Evolutionary conservation across 805 yeast genomes (phyloP), one percentile per base, ranked within the genome.

Genomic region (Lipomyces orientalis): DNA sequence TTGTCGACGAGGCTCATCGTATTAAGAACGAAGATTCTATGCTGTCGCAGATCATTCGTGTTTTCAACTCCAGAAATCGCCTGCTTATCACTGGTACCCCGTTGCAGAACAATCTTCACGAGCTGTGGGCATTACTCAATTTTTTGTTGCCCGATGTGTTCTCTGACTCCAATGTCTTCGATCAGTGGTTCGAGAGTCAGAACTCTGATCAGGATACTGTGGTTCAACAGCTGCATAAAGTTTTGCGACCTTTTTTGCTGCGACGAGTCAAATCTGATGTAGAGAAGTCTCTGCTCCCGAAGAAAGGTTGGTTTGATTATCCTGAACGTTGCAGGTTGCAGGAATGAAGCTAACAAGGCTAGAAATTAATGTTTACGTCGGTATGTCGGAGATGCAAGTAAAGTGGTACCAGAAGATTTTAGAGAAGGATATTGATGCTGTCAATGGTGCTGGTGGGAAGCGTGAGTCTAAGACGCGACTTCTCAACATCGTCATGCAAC

Each of bases 41-140:
- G 51, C 82, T 94, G 61, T 92, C 98, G 1, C 98, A 94, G 78
- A 93, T 95, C 71, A 93, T 95, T 67, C 86, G 98, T 71, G 79
- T 93, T 33, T 93, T 94, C 76, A 90, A 90, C 76, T 91, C 97
- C 19, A 86, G 88, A 66, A 91, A 91, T 77, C 83, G 99, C 68
- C 80, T 94, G 57, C 81, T 94, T 66, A 93, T 94, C 68, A 94
- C 99, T 0, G 99, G 99, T 71, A 94, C 99, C 0, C 99, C 99
- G 0, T 80, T 94, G 62, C 99, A 94, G 75, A 94, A 94, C 77
- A 95, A 95, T 72, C 81, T 94, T 64, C 99, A 95, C 79, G 99
- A 95, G 79, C 82, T 94, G 64, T 94, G 99, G 99, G 97, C 98
- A 0, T 82, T 94, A 62, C 81, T 94, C 66, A 95, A 94, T 77